Percentiles rank a stretch among this genome's conserved stretches.
Evolutionary conservation across 495 filamentous ascomycete genomes (phyloP).

Genomic region (Niebla homalea): DNA sequence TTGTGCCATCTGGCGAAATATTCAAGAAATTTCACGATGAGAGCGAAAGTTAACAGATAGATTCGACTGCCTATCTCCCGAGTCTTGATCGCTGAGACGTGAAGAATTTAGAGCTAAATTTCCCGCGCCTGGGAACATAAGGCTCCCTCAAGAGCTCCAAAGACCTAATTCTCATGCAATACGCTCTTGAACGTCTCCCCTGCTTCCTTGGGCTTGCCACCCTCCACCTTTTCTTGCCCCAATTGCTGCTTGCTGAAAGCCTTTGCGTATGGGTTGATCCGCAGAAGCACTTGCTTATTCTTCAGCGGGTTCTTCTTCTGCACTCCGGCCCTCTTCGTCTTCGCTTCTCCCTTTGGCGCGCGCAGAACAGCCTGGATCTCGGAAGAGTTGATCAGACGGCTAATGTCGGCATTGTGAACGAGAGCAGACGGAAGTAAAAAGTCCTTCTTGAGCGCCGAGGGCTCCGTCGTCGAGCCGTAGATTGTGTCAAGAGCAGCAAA

Average conservation of each 20-base stretch:
- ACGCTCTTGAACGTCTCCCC: conserved; percentile 37
- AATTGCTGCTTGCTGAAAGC: conserved; percentile 74
- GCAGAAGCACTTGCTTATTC: conserved; percentile 94
- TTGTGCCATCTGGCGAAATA: no score
- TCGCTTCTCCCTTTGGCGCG: conserved; percentile 73
- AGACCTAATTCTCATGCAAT: conserved; percentile 39
- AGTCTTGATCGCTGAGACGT: neutral
- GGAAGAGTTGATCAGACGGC: conserved; percentile 95
- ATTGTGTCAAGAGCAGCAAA: conserved; percentile 91
- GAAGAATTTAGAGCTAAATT: neutral
- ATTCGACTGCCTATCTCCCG: neutral
- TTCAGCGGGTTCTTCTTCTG: conserved; percentile 99
- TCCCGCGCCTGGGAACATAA: no score
- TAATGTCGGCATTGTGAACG: conserved; percentile 81
- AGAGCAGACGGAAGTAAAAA: conserved; percentile 85
- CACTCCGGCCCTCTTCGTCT: conserved; percentile 77
- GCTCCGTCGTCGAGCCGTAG: conserved; percentile 79
- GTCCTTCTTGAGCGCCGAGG: conserved; percentile 90
- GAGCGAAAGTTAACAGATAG: no score
- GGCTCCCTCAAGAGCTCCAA: no score
- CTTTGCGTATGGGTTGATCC: conserved; percentile 92
- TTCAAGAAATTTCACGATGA: no score
- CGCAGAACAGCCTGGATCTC: conserved; percentile 92
- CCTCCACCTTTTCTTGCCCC: conserved; percentile 46
- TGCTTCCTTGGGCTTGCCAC: conserved; percentile 38